phyloP scores from a whole-genome alignment of 805 yeast genomes.

The Metschnikowia continentalis region DNA sequence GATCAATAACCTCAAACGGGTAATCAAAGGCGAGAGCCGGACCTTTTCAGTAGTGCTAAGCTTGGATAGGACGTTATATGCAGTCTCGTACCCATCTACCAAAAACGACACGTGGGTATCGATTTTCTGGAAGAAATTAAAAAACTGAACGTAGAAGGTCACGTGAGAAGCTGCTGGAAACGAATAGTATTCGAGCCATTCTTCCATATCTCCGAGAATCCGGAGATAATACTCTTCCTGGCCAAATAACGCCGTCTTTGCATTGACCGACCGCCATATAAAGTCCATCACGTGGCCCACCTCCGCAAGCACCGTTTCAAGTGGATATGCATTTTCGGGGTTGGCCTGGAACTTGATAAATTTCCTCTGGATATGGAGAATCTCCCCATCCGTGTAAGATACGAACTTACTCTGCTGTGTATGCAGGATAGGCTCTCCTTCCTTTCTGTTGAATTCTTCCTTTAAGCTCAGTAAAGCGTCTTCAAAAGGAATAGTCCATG shows the following conservation, averaged over 20 bases:
- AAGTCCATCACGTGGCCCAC: slow-evolving; percentile 48
- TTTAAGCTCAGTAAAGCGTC: slow-evolving; percentile 19
- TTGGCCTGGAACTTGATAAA: slow-evolving; percentile 42
- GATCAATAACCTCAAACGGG: slow-evolving; percentile 45
- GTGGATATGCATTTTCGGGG: slow-evolving; percentile 20
- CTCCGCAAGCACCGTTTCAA: slow-evolving; percentile 40
- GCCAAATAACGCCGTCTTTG: slow-evolving; percentile 40
- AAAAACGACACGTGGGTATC: slow-evolving; percentile 24
- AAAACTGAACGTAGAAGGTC: slow-evolving; percentile 15
- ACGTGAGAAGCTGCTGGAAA: slow-evolving; percentile 11
- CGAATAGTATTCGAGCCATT: slow-evolving; percentile 43
- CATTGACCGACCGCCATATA: slow-evolving; percentile 55
- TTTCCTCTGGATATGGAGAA: slow-evolving; percentile 17
- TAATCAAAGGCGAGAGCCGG: slow-evolving; percentile 49
- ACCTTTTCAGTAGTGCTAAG: slow-evolving; percentile 49
- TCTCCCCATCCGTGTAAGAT: slow-evolving; percentile 12
- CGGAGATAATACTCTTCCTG: slow-evolving; percentile 60
- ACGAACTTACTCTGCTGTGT: slow-evolving; percentile 51
- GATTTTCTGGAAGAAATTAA: slow-evolving; percentile 36
- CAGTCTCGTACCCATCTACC: slow-evolving; percentile 26
- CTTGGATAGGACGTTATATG: slow-evolving; percentile 8
- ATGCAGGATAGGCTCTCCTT: slow-evolving; percentile 10
- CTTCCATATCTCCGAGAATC: slow-evolving; percentile 64
- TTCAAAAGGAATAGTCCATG: slow-evolving; percentile 26
- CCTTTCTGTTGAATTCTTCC: slow-evolving; percentile 11